Evolutionary conservation across 1,284 basidiomycete genomes (phyloP).

Genomic region (Phellopilus nigrolimitatus): DNA sequence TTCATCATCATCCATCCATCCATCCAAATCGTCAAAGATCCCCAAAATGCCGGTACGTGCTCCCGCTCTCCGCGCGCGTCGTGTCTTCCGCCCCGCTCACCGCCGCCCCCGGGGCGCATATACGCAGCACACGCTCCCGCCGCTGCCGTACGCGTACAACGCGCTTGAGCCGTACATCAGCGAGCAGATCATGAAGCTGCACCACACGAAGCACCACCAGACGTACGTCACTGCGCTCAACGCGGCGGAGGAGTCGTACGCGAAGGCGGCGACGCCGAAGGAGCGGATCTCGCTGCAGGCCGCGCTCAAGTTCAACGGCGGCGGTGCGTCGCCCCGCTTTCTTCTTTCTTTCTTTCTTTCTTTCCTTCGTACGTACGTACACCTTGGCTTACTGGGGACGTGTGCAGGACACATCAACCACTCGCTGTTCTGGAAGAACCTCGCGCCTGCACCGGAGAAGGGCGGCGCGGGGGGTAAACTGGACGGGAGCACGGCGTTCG

Average conservation of each 20-base stretch:
- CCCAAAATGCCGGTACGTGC: slow-evolving; percentile 4
- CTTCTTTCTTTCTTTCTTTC: not conserved
- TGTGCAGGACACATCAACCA: slow-evolving; percentile 79
- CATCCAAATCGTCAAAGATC: not conserved
- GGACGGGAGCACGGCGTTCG: slow-evolving; percentile 54
- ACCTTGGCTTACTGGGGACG: slow-evolving; percentile 21
- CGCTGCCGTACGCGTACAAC: slow-evolving; percentile 85
- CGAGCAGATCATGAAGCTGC: slow-evolving; percentile 77
- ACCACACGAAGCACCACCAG: slow-evolving; percentile 87
- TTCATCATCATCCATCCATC: not conserved
- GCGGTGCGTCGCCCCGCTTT: slow-evolving; percentile 36
- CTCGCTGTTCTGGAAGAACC: slow-evolving; percentile 92
- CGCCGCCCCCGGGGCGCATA: not conserved
- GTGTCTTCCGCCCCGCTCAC: not conserved
- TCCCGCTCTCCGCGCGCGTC: not conserved
- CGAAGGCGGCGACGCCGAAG: slow-evolving; percentile 59
- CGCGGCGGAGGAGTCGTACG: slow-evolving; percentile 69
- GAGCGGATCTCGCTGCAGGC: slow-evolving; percentile 76
- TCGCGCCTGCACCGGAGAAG: slow-evolving; percentile 52
- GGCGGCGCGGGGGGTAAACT: slow-evolving; percentile 59
- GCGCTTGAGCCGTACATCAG: slow-evolving; percentile 85
- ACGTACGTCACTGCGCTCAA: slow-evolving; percentile 74
- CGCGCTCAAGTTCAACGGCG: slow-evolving; percentile 71
- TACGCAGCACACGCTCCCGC: slow-evolving; percentile 47
- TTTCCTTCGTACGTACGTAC: not conserved